A percentile compares a stretch with the other conserved stretches of the same genome.
Evolutionary conservation across 2,329 filamentous ascomycete genomes (phyloP).

Genomic region (Magnaporthales sp.): DNA sequence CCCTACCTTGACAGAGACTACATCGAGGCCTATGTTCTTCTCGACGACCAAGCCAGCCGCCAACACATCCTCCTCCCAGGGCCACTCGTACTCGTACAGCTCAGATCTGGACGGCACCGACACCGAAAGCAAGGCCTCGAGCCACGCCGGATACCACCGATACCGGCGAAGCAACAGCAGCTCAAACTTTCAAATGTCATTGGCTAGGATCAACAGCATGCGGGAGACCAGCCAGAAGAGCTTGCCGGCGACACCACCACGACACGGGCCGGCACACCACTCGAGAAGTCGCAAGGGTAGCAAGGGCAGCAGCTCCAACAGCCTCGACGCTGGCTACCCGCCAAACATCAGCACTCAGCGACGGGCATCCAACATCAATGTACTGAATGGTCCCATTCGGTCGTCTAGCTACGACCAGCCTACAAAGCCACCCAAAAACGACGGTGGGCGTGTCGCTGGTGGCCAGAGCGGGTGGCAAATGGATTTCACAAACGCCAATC

Average conservation of each 20-base stretch:
- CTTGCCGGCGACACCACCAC: conserved; percentile 31
- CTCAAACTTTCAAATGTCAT: conserved; percentile 56
- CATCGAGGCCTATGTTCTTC: conserved; percentile 13
- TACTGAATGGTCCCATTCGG: not conserved
- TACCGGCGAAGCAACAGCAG: conserved; percentile 73
- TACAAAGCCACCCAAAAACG: conserved; percentile 12
- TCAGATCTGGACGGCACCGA: conserved; percentile 51
- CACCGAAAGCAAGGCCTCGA: conserved; percentile 45
- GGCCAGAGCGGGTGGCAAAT: conserved; percentile 29
- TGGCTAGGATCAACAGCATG: conserved; percentile 56
- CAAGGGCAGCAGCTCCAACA: conserved; percentile 57
- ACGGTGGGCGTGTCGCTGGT: conserved; percentile 13
- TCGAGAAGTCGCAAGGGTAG: conserved; percentile 55
- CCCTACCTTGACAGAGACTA: conserved; percentile 9
- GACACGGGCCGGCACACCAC: conserved; percentile 26
- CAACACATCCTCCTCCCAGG: conserved; percentile 10
- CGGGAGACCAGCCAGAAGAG: conserved; percentile 35
- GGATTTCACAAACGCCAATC: conserved; percentile 39
- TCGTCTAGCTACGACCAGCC: conserved; percentile 65
- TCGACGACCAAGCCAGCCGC: conserved; percentile 16
- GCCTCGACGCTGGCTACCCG: conserved; percentile 55
- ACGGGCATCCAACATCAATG: conserved; percentile 38
- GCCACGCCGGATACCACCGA: conserved; percentile 43
- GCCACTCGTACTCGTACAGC: conserved; percentile 49
- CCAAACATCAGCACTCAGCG: conserved; percentile 50